A percentile compares a stretch with the other conserved stretches of the same genome.
Evolutionary conservation across 148 eudicot genomes (phyloP).

Genomic region (Simmondsia chinensis): DNA sequence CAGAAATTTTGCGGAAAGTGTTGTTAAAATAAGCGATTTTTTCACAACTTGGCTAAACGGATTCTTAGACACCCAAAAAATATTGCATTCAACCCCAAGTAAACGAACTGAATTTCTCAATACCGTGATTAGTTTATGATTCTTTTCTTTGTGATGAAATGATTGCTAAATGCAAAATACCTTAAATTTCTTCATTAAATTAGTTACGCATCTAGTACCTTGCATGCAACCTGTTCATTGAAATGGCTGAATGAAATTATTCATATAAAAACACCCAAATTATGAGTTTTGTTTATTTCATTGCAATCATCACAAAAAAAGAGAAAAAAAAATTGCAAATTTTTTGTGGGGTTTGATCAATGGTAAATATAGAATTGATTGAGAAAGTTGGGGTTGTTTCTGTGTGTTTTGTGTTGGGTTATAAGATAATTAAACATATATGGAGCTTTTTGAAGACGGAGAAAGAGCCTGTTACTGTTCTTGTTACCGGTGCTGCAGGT

Average conservation of each 20-base stretch:
- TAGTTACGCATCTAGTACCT: too few relatives aligned
- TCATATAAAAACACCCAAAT: too few relatives aligned
- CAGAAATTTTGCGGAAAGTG: too few relatives aligned
- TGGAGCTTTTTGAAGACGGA: constrained; percentile 48
- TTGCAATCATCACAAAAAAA: too few relatives aligned
- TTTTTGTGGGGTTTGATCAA: too few relatives aligned
- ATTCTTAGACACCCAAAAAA: too few relatives aligned
- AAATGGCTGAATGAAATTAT: not conserved
- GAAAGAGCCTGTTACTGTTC: constrained; percentile 59
- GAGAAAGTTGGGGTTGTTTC: constrained; percentile 50
- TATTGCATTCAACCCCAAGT: too few relatives aligned
- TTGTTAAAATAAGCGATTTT: too few relatives aligned
- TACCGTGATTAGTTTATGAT: not conserved
- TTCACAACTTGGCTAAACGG: too few relatives aligned
- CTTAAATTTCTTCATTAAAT: too few relatives aligned
- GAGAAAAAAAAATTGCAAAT: not conserved
- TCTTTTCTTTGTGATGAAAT: constrained; percentile 18
- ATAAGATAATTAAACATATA: constrained; percentile 48
- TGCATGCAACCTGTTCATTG: constrained; percentile 8
- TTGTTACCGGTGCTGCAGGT: constrained; percentile 95
- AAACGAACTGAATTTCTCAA: too few relatives aligned
- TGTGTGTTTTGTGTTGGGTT: constrained; percentile 37
- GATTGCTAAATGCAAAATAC: too few relatives aligned
- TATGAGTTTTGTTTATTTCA: not conserved
- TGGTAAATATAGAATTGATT: constrained; percentile 28